phyloP scores from a whole-genome alignment of 169 alveolate genomes.

The Sarcocystis neurona region DNA sequence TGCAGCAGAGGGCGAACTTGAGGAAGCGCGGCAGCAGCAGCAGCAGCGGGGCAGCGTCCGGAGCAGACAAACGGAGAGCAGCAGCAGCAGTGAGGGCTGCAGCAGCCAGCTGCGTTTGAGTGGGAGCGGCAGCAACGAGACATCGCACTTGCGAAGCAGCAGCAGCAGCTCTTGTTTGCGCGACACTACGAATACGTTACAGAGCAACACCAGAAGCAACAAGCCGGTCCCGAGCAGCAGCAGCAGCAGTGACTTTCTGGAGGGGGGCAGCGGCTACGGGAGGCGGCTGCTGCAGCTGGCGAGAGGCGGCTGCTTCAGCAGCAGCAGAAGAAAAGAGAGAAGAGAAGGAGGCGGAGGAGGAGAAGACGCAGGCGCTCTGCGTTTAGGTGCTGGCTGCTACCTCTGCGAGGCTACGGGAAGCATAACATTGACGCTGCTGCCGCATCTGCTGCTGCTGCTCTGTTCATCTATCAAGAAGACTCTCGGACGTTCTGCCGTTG shows the following conservation, averaged over 20 bases:
- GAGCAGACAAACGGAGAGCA: conserved; percentile 7
- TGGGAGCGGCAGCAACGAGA: too few species aligned
- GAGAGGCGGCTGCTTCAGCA: neutral
- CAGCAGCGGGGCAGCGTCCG: conserved; percentile 30
- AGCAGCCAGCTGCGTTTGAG: too few species aligned
- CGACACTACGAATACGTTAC: too few species aligned
- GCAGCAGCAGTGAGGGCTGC: too few species aligned
- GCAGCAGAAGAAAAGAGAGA: neutral
- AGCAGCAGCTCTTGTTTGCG: too few species aligned
- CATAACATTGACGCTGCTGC: neutral
- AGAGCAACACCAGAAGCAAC: too few species aligned
- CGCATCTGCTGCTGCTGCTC: neutral
- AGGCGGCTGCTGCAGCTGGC: too few species aligned
- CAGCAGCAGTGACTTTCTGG: too few species aligned
- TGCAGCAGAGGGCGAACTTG: neutral
- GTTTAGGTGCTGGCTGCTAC: neutral
- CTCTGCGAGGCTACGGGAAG: neutral
- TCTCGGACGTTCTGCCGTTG: neutral
- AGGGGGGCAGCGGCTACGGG: too few species aligned
- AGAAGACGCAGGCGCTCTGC: neutral
- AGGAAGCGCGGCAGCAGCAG: conserved; percentile 32
- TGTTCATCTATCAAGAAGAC: neutral
- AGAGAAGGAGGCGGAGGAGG: neutral
- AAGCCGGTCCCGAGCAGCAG: too few species aligned
- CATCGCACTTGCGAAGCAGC: too few species aligned